These are phyloP conservation scores for Selaginella moellendorffii DNA, from an alignment of 75 land plant genomes.

Conservation along the genomic window DNA sequence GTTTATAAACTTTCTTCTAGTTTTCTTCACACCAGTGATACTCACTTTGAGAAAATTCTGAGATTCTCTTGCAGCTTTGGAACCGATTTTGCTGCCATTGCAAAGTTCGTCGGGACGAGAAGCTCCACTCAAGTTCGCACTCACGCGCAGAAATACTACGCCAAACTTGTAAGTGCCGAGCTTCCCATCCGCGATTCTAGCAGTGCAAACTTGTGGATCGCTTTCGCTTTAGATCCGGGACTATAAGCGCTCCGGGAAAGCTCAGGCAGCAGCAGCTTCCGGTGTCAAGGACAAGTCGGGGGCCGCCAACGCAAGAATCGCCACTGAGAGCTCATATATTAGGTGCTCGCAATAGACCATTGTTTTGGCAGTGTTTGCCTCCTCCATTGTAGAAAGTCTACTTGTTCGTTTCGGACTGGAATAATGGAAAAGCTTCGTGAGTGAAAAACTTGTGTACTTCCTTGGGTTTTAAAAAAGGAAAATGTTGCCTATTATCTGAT, in stretches of 20 bases:
- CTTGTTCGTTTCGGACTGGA: too few species aligned
- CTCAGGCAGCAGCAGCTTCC: conserved; percentile 2
- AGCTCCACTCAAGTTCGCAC: conserved; percentile 45
- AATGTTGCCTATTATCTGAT: too few species aligned
- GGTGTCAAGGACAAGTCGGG: background rate
- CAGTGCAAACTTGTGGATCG: too few species aligned
- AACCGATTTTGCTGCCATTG: conserved; percentile 39
- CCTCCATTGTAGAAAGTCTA: too few species aligned
- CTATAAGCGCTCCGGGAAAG: conserved; percentile 28
- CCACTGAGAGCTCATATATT: too few species aligned
- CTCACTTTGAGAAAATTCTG: background rate
- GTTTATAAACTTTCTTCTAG: background rate
- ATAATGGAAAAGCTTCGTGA: too few species aligned
- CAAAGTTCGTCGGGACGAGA: conserved; percentile 35
- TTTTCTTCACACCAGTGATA: too few species aligned
- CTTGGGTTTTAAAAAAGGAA: too few species aligned
- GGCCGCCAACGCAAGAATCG: background rate
- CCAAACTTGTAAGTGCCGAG: conserved; percentile 15
- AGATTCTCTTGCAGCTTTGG: conserved; percentile 27
- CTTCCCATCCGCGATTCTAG: conserved; percentile 23
- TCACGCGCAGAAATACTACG: conserved; percentile 33
- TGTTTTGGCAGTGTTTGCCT: too few species aligned
- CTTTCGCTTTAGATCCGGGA: conserved; percentile 18
- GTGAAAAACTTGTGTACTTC: too few species aligned
- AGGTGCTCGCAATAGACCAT: too few species aligned